Evolutionary conservation across 768 basidiomycete genomes (phyloP).

Genomic region (Leccinum rimulosum): DNA sequence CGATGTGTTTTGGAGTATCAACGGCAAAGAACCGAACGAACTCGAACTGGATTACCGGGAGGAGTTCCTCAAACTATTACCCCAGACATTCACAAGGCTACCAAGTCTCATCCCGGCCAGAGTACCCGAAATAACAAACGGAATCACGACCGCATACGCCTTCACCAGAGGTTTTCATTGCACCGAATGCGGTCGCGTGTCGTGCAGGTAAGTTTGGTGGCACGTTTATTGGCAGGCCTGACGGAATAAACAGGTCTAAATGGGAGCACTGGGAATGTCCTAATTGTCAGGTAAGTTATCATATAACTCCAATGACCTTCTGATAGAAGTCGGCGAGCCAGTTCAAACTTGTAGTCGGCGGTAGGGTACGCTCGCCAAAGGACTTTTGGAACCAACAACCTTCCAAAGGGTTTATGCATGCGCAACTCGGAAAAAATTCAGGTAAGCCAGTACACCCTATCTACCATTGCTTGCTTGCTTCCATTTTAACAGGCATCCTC

Average conservation of each 20-base stretch:
- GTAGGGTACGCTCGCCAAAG: slow-evolving; percentile 29
- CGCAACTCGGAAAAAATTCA: slow-evolving; percentile 29
- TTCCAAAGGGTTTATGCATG: slow-evolving; percentile 24
- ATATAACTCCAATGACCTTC: neutral
- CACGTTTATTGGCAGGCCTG: neutral
- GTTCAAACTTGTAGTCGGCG: slow-evolving; percentile 16
- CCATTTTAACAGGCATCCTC: slow-evolving; percentile 18
- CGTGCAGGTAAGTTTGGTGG: slow-evolving; percentile 54
- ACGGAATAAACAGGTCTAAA: slow-evolving; percentile 47
- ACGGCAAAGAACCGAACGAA: slow-evolving; percentile 29
- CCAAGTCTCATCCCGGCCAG: slow-evolving; percentile 41
- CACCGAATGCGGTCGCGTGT: slow-evolving; percentile 62
- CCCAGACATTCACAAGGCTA: slow-evolving; percentile 31
- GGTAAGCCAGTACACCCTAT: slow-evolving; percentile 13
- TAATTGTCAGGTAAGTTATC: slow-evolving; percentile 49
- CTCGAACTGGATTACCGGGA: slow-evolving; percentile 49
- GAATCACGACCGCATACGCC: slow-evolving; percentile 49
- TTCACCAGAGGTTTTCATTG: slow-evolving; percentile 74
- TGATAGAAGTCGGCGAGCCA: slow-evolving; percentile 8
- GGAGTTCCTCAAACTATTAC: slow-evolving; percentile 43
- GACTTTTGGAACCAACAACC: slow-evolving; percentile 38
- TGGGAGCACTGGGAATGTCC: slow-evolving; percentile 77
- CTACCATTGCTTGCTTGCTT: neutral
- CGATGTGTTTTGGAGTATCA: slow-evolving; percentile 49
- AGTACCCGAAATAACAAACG: slow-evolving; percentile 25